These are phyloP conservation scores for Deinandra increscens DNA, from an alignment of 129 eudicot species.

Conservation along the genomic window DNA sequence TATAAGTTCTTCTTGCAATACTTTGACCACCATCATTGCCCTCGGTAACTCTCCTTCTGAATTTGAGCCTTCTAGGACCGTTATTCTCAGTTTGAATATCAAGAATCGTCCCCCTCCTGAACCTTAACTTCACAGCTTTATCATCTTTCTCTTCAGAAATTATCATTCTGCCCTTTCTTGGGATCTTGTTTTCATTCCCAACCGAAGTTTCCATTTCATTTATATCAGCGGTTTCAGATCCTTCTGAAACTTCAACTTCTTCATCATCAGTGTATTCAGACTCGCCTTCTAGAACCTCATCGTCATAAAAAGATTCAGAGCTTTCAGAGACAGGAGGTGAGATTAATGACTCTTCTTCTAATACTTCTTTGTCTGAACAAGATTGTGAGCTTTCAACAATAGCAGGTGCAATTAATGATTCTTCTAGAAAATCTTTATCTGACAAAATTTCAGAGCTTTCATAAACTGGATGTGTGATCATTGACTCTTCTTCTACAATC, in stretches of 20 bases:
- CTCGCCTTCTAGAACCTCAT: constrained; percentile 34
- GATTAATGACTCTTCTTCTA: constrained; percentile 20
- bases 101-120: constrained; percentile 68
- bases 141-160: constrained; percentile 41
- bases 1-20: constrained; percentile 7
- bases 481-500: constrained; percentile 13
- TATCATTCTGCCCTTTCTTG: constrained; percentile 36
- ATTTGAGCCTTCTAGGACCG: constrained; percentile 65
- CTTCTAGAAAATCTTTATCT: constrained; percentile 14
- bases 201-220: constrained; percentile 17
- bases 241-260: constrained; percentile 27
- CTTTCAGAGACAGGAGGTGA: constrained; percentile 29
- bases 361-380: constrained; percentile 28
- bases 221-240: constrained; percentile 27
- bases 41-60: constrained; percentile 44
- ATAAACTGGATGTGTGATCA: neutral
- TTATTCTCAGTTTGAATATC: constrained; percentile 53
- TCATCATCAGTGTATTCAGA: constrained; percentile 33
- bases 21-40: constrained; percentile 33
- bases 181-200: constrained; percentile 22
- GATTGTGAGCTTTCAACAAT: constrained; percentile 29
- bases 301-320: constrained; percentile 31
- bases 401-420: neutral
- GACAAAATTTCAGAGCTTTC: constrained; percentile 5
- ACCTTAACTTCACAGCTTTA: constrained; percentile 45